Evolutionary conservation across 768 basidiomycete species (phyloP).

Genomic region (Gloeopeniophorella convolvens): DNA sequence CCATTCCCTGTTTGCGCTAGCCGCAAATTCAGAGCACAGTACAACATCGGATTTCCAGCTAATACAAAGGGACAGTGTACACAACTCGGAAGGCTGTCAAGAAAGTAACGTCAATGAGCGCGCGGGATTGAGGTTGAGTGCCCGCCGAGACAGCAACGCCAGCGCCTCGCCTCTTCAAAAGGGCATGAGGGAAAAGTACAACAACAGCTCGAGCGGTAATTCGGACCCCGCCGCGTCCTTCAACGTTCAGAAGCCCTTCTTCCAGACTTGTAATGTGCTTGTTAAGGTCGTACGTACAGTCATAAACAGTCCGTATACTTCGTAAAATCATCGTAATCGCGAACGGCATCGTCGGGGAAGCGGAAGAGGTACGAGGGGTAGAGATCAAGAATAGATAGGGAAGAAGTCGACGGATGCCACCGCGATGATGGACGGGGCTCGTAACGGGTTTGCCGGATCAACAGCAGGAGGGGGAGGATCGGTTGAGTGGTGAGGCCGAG

Average conservation of each 20-base stretch:
- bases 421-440: conserved; percentile 10
- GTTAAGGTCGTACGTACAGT: conserved; percentile 19
- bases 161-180: neutral
- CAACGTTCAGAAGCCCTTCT: neutral
- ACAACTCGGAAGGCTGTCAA: conserved; percentile 11
- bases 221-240: conserved; percentile 6
- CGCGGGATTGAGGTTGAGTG: too few relatives aligned
- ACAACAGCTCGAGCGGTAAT: too few relatives aligned
- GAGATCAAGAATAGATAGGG: conserved; percentile 13
- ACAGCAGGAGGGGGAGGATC: conserved; percentile 14
- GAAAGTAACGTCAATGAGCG: too few relatives aligned
- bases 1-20: conserved; percentile 18
- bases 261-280: conserved; percentile 13
- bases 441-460: conserved; percentile 17
- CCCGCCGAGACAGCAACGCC: neutral
- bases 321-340: conserved; percentile 18
- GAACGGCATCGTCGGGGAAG: conserved; percentile 12
- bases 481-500: conserved; percentile 6
- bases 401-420: conserved; percentile 14
- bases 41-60: conserved; percentile 11
- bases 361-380: conserved; percentile 1
- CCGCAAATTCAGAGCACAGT: conserved; percentile 3
- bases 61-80: conserved; percentile 12
- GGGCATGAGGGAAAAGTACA: too few relatives aligned
- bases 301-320: conserved; percentile 22